These are phyloP conservation scores for Phyllosticta citrichinensis DNA, from an alignment of 2,329 filamentous ascomycete species.

Conservation along the genomic window DNA sequence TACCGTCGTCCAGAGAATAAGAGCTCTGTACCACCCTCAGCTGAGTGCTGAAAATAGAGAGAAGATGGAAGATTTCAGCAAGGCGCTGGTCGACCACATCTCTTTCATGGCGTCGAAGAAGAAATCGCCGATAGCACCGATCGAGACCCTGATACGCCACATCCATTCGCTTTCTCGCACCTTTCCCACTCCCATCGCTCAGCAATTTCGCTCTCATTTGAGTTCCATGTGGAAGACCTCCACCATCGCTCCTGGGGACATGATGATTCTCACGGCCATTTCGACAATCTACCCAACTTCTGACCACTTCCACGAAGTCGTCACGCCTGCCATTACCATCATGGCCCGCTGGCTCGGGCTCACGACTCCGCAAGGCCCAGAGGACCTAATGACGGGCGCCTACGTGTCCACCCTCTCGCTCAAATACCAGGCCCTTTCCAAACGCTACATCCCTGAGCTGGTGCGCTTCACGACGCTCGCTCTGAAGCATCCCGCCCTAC, in stretches of 20 bases:
- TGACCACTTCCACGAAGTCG: constrained; percentile 93
- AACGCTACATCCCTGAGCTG: constrained; percentile 81
- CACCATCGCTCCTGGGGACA: constrained; percentile 55
- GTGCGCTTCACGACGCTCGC: constrained; percentile 73
- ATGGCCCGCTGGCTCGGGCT: constrained; percentile 77
- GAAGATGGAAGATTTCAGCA: constrained; percentile 62
- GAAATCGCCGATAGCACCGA: constrained; percentile 50
- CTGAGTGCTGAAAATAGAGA: constrained; percentile 76
- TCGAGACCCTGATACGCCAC: constrained; percentile 79
- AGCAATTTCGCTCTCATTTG: constrained; percentile 67
- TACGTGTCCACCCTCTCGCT: constrained; percentile 71
- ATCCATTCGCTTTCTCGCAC: constrained; percentile 85
- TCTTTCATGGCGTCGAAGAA: constrained; percentile 46
- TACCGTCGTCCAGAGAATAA: constrained; percentile 76
- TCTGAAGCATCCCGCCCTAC: constrained; percentile 38
- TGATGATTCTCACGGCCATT: constrained; percentile 75
- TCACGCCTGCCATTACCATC: constrained; percentile 80
- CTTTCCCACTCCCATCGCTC: constrained; percentile 68
- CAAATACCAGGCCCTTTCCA: constrained; percentile 74
- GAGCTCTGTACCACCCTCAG: constrained; percentile 85
- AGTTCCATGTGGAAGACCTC: constrained; percentile 44
- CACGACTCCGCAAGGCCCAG: constrained; percentile 53
- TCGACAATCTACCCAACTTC: constrained; percentile 84
- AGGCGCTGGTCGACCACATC: constrained; percentile 57
- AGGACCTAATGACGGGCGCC: constrained; percentile 62